Conservation (phyloP, 2,329 filamentous ascomycete genomes). For the Pseudonectria foliicola region DNA sequence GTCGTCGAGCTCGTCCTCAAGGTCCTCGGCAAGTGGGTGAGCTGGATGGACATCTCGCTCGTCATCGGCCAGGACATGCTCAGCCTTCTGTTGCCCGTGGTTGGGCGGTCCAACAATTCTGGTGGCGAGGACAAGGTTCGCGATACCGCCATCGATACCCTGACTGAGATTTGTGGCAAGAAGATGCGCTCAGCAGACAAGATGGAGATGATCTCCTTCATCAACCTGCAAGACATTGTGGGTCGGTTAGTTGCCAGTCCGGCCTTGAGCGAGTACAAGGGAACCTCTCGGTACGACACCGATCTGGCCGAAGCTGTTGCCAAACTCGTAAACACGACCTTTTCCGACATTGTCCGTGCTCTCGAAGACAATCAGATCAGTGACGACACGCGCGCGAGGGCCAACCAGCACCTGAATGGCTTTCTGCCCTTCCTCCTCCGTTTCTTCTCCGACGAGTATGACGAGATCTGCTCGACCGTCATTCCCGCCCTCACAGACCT, state of each 20-base stretch:
- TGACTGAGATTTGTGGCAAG: slow-evolving; percentile 94
- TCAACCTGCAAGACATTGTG: slow-evolving; percentile 81
- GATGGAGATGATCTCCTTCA: slow-evolving; percentile 84
- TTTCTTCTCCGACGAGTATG: slow-evolving; percentile 96
- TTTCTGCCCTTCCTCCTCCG: slow-evolving; percentile 84
- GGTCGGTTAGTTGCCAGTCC: slow-evolving; percentile 79
- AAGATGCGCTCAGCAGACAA: slow-evolving; percentile 96
- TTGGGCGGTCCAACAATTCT: slow-evolving; percentile 62
- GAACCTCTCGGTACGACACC: slow-evolving; percentile 83
- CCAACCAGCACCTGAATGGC: slow-evolving; percentile 72
- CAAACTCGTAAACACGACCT: slow-evolving; percentile 86
- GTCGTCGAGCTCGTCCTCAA: slow-evolving; percentile 84
- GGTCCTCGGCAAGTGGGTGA: slow-evolving; percentile 94
- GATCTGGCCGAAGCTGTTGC: slow-evolving; percentile 93
- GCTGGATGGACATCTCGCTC: slow-evolving; percentile 95
- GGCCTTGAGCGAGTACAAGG: slow-evolving; percentile 68
- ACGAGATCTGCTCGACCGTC: slow-evolving; percentile 94
- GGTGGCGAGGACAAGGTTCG: slow-evolving; percentile 70
- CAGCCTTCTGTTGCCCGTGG: slow-evolving; percentile 74
- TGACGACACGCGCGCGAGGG: slow-evolving; percentile 60
- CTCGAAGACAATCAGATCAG: slow-evolving; percentile 62
- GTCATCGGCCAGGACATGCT: slow-evolving; percentile 89
- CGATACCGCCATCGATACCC: slow-evolving; percentile 86
- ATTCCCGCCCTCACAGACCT: slow-evolving; percentile 91
- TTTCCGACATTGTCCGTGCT: slow-evolving; percentile 80